Base-by-base conservation (phyloP, 2,329 filamentous ascomycete species). In the Aspergillus calidoustus region DNA sequence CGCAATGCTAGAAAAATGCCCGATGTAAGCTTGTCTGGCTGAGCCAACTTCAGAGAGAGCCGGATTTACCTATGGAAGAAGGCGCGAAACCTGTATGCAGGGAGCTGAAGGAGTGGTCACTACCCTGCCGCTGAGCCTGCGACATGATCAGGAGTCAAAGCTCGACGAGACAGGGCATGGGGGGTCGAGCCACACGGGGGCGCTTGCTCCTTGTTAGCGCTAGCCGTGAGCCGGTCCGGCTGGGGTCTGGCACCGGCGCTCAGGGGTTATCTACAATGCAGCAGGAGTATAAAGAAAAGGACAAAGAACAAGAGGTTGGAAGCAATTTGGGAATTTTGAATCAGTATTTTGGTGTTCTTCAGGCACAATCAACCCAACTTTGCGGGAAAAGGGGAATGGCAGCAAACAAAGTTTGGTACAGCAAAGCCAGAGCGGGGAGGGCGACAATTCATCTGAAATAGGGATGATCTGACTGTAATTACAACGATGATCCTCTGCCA, bases 1-100 rank as follows among this genome's bases (percentile, higher is more conserved):
- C 71, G 71, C 57, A 72, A 63, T 57, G 64, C 67, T 64, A 76
- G 56, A 65, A 75, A 76, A 65, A 78, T 74, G 59, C 75, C 71
- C 55, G 76, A 71, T 56, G 76, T 75, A 38, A 77, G 65, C 64
- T 71, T 72, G 61, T 65, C 69, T 57, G 63, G 65, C 34, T 58
- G 53, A 57, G 67, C 55, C 22, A 67, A 54, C 47, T 67, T 61
- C 46, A 55, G 47, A 44, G 60, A 56, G 19, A 61, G 22, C 50
- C 50, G 59, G 60, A 59, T 54, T 58, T 58, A 23, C 64, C 34
- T 52, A 57, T 54, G 49, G 62, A 34, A 44, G 60, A 56, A 31
- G 34, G 44, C 19, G 54, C 23, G 54, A 54, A 41, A 53, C 30
- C 22, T 57, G 58, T 28, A 51, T 68, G 53, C 58, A 66, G 47